Evolutionary conservation across 2,329 filamentous ascomycete species (phyloP), one percentile per base, ranked within the genome.

Genomic region (Talaromyces sp.): DNA sequence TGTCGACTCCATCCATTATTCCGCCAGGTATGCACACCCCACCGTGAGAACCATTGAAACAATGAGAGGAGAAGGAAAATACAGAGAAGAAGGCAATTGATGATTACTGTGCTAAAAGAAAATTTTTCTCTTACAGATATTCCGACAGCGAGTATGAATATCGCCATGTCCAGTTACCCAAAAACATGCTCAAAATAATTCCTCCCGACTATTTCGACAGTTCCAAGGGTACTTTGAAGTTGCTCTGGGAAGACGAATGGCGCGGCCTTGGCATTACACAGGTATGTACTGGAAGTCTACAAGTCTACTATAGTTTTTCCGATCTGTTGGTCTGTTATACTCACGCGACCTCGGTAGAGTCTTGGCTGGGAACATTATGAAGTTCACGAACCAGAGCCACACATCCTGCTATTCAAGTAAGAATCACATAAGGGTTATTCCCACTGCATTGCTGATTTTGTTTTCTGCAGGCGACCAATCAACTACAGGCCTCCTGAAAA

Each of bases 291-390:
- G 17, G 14, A 27, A 2, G 11, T n/a, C n/a, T n/a, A n/a, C n/a
- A n/a, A n/a, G 24, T 7, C 19, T 17, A 26, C 4, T 21, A 10
- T 21, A 19, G 0, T 27, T 32, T n/a, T 17, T 14, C 5, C 50
- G 27, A 48, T 17, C n/a, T 57, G 6, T 51, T 26, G 21, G 19
- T 32, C 24, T 24, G 6, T 12, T 24, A 26, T 54, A 31, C 53
- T 62, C 7, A 60, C 32, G 17, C 48, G 59, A 43, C 26, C 29
- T 24, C 8, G 19, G 55, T 73, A 97, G 92, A 97, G 93, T 81
- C 81, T 99, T 70, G 94, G 94, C 61, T 99, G 94, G 94, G 93
- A 97, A 75, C 94, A 99, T 77, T 99, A 99, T 74, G 94, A 99
- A 77, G 94, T 99, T 58, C 94, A 99, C 76, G 94, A 97, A 77